These are phyloP conservation scores for Zymoseptoria pseudotritici DNA, from an alignment of 2,329 filamentous ascomycete species.

Conservation along the genomic window DNA sequence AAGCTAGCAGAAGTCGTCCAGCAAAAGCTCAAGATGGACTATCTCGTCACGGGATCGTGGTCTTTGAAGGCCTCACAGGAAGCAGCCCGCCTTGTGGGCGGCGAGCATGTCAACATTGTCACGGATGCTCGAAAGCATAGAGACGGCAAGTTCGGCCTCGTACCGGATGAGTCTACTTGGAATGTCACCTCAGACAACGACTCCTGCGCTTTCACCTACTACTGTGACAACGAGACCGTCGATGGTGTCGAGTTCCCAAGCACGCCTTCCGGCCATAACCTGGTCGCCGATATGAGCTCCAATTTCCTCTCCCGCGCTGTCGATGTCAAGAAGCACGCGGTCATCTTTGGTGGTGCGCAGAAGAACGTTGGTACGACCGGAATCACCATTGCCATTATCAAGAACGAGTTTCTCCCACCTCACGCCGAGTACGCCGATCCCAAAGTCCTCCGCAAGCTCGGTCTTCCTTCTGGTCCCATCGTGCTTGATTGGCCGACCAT, in stretches of 20 bases:
- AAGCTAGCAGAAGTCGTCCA: constrained; percentile 58
- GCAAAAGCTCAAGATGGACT: constrained; percentile 72
- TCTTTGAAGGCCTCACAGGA: constrained; percentile 84
- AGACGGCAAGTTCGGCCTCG: constrained; percentile 76
- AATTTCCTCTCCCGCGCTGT: constrained; percentile 82
- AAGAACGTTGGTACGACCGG: constrained; percentile 88
- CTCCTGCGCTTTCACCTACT: constrained; percentile 67
- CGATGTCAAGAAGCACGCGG: constrained; percentile 68
- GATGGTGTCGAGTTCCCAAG: constrained; percentile 83
- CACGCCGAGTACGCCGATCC: constrained; percentile 57
- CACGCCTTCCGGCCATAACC: constrained; percentile 62
- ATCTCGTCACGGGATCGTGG: constrained; percentile 85
- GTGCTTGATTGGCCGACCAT: constrained; percentile 78
- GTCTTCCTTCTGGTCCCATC: constrained; percentile 68
- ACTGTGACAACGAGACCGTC: constrained; percentile 89
- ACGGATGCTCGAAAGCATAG: constrained; percentile 51
- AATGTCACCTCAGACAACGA: constrained; percentile 57
- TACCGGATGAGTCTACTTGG: constrained; percentile 72
- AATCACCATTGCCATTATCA: constrained; percentile 77
- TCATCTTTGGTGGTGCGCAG: constrained; percentile 85
- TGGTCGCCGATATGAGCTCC: constrained; percentile 88
- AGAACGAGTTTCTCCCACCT: constrained; percentile 70
- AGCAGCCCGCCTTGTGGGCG: constrained; percentile 66
- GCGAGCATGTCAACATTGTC: constrained; percentile 72
- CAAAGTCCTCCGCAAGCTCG: constrained; percentile 63